Evolutionary conservation across 208 protist species (phyloP).

Genomic region (Vickermania ingenoplastis): DNA sequence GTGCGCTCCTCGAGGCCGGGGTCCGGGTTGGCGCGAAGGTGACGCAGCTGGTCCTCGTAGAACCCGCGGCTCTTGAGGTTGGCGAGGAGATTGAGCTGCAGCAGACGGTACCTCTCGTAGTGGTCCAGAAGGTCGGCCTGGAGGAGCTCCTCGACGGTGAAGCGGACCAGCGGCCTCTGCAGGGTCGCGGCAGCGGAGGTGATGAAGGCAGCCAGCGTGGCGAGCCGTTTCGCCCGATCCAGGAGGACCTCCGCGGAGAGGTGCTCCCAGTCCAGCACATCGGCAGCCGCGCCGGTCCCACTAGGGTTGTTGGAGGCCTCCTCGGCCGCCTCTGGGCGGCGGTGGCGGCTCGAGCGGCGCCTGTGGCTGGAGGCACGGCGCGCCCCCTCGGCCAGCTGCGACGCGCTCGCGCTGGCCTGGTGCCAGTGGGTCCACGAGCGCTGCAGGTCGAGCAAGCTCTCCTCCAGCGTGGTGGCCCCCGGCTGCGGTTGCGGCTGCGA

Average conservation of each 20-base stretch:
- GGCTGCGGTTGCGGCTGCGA: background rate
- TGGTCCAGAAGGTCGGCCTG: constrained; percentile 49
- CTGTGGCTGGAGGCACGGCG: background rate
- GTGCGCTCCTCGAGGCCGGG: constrained; percentile 21
- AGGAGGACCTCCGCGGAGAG: background rate
- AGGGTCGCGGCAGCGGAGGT: constrained; percentile 18
- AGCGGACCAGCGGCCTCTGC: constrained; percentile 21
- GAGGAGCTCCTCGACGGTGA: constrained; percentile 43
- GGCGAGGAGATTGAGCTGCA: constrained; percentile 57
- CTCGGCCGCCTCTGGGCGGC: background rate
- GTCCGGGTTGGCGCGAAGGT: constrained; percentile 23
- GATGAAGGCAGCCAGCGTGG: background rate
- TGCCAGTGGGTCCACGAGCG: background rate
- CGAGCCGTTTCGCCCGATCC: background rate
- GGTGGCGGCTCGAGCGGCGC: background rate
- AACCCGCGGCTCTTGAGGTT: constrained; percentile 44
- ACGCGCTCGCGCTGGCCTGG: background rate
- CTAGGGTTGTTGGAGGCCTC: background rate
- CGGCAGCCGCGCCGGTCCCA: background rate
- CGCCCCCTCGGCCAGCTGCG: background rate
- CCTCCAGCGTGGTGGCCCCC: background rate
- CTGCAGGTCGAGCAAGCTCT: background rate
- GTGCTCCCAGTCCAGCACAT: background rate
- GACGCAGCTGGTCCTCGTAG: constrained; percentile 49
- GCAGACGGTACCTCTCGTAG: constrained; percentile 72